Conservation (phyloP, 768 basidiomycete genomes). For the Neoboletus subvelutipes region DNA sequence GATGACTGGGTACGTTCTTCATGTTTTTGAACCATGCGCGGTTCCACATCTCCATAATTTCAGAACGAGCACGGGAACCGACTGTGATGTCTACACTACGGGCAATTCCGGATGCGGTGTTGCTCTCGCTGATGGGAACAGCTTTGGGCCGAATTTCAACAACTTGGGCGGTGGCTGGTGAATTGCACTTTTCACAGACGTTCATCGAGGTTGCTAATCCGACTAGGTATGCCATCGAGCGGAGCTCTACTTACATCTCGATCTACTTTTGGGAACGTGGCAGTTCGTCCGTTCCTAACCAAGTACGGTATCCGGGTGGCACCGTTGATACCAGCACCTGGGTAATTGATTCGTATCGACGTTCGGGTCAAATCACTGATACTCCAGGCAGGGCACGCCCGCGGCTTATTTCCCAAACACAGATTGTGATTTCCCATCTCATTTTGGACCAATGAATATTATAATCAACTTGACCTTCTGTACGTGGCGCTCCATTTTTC, state of each 20-base stretch:
- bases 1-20: slow-evolving; percentile 33
- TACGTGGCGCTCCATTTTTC: slow-evolving; percentile 1
- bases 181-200: neutral
- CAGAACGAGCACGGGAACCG: slow-evolving; percentile 14
- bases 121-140: slow-evolving; percentile 20
- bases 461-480: slow-evolving; percentile 24
- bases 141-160: slow-evolving; percentile 39
- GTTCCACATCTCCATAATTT: neutral
- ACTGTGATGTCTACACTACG: slow-evolving; percentile 29
- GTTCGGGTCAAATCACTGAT: neutral
- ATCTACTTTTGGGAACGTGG: slow-evolving; percentile 43
- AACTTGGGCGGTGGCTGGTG: slow-evolving; percentile 39
- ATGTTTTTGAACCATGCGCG: neutral
- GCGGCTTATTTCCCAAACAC: slow-evolving; percentile 16
- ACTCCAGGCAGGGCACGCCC: slow-evolving; percentile 11
- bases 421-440: slow-evolving; percentile 13
- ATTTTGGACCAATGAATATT: slow-evolving; percentile 21
- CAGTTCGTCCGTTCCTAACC: slow-evolving; percentile 35
- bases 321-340: slow-evolving; percentile 25
- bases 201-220: neutral
- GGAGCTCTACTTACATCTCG: slow-evolving; percentile 31
- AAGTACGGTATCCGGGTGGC: slow-evolving; percentile 27
- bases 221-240: slow-evolving; percentile 37
- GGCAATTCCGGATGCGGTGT: slow-evolving; percentile 37
- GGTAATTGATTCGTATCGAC: slow-evolving; percentile 12